Percentiles rank a stretch among this genome's conserved stretches.
phyloP scores from a whole-genome alignment of 2,329 filamentous ascomycete species.

The Diaporthe ampelina region DNA sequence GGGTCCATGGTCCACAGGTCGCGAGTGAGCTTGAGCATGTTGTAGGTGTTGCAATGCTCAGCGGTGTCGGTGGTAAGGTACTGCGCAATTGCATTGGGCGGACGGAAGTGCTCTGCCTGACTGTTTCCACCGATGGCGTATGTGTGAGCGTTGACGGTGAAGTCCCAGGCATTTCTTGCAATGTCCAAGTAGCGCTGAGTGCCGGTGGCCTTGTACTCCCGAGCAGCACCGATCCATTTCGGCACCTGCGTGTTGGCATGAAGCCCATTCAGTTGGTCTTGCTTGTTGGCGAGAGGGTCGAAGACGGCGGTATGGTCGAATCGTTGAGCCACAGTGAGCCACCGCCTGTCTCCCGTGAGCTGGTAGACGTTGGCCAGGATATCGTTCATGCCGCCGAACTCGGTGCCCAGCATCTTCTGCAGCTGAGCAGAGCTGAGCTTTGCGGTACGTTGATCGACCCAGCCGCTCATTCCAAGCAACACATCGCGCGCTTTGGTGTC shows the following conservation, averaged over 20 bases:
- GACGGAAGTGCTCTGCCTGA: slow-evolving; percentile 65
- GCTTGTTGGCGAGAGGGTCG: slow-evolving; percentile 59
- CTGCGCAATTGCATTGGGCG: slow-evolving; percentile 59
- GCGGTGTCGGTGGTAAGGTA: slow-evolving; percentile 61
- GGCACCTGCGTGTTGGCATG: slow-evolving; percentile 69
- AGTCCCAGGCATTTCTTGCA: slow-evolving; percentile 63
- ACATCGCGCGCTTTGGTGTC: slow-evolving; percentile 59
- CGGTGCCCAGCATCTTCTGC: slow-evolving; percentile 62
- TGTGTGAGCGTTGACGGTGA: slow-evolving; percentile 60
- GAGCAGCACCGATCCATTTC: slow-evolving; percentile 66
- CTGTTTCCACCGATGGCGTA: slow-evolving; percentile 69
- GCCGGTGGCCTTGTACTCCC: slow-evolving; percentile 64
- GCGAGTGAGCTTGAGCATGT: slow-evolving; percentile 69
- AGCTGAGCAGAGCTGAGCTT: slow-evolving; percentile 59
- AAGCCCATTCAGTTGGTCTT: slow-evolving; percentile 61
- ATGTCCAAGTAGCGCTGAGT: slow-evolving; percentile 60
- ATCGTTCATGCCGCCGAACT: slow-evolving; percentile 69
- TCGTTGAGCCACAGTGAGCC: slow-evolving; percentile 61
- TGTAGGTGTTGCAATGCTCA: slow-evolving; percentile 68
- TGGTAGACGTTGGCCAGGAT: slow-evolving; percentile 63
- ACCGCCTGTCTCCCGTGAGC: slow-evolving; percentile 59
- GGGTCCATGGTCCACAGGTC: slow-evolving; percentile 63
- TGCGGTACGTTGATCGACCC: slow-evolving; percentile 63
- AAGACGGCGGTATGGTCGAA: slow-evolving; percentile 65
- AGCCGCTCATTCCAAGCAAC: slow-evolving; percentile 59